Evolutionary conservation across 2,329 filamentous ascomycete species (phyloP), one percentile per base, ranked within the genome.

Genomic region (Talaromyces sp.): DNA sequence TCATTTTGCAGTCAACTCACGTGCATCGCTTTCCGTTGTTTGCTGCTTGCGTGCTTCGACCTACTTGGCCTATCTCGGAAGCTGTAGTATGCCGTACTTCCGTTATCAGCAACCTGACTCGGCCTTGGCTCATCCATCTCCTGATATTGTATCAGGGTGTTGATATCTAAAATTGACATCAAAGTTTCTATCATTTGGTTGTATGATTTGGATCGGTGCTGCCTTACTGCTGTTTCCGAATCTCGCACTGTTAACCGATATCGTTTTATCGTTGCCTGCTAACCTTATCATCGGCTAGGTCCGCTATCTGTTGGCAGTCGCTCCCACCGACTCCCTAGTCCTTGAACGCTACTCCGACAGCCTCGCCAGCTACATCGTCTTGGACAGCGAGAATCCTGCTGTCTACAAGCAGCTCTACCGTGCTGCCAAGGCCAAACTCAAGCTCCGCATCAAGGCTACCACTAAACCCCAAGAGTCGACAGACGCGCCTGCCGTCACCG

Each of bases 381-480:
- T 99, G 67, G 90, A 97, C 77, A 83, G 88, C 68, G 83, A 84
- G 75, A 96, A 97, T 74, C 80, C 86, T 8, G 84, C 91, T 54
- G 91, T 96, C 73, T 99, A 97, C 85, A 98, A 97, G 84, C 95
- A 97, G 77, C 89, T 99, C 49, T 94, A 95, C 77, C 90, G 95
- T 73, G 95, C 95, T 70, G 95, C 95, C 69, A 99, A 97, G 83
- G 95, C 95, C 43, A 99, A 99, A 85, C 88, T 93, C 70, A 99
- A 98, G 88, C 89, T 99, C 71, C 93, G 95, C 79, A 86, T 99
- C 67, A 91, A 88, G 70, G 89, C 91, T 43, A 89, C 86, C 17
- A 73, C 84, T 38, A 75, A 45, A 3, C 56, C 65, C 45, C 45
- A 66, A 13, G 36, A 53, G n/a, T 29, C 38, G 2, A 25, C 58